Evolutionary conservation across 352 stramenopile genomes (phyloP), one percentile per base, ranked within the genome.

Genomic region (Discostella stelligera): DNA sequence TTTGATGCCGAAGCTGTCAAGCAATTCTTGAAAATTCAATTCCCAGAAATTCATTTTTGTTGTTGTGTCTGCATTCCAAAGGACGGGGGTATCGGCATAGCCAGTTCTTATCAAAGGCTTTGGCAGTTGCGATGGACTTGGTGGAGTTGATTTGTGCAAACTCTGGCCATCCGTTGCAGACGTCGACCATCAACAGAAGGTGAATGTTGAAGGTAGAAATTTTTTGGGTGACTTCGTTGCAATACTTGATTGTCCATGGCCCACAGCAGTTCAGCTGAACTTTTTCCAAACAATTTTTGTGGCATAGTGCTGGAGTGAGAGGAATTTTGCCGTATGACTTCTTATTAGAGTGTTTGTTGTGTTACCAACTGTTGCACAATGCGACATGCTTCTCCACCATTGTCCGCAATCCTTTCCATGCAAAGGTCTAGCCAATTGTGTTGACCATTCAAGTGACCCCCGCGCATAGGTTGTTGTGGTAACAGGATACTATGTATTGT

Each of bases 11-110:
- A 74, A 73, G 21, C 60, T 44, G 21, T 62, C 0, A 18, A 74
- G 55, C 21, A 72, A 20, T 48, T 64, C 46, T 72, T 80, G 62
- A 32, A 32, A 84, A 81, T 32, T 61, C 49, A 14, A 52, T n/a
- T 16, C 72, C 67, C 18, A 69, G 44, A n/a, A 82, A 82, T 71
- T 82, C 67, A 13, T n/a, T 39, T 13, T 67, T 64, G 14, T 81
- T 66, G 52, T 85, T 63, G 46, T 74, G 46, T 27, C 68, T 48
- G 9, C 59, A 27, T 59, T 66, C 9, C 0, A 32, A 25, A 5
- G 60, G 74, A 56, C 63, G 18, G 21, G 67, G 77, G 37, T 85
- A 75, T 21, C 46, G 13, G 2, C 53, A 61, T 0, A 82, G 52
- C 67, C 78, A 85, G 25, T 18, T 56, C 4, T 68, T 68, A 25